Percentiles rank a stretch among this genome's conserved stretches.
Evolutionary conservation across 1,139 yeast genomes (phyloP).

Genomic region (Yamadazyma pseudoaaseri): DNA sequence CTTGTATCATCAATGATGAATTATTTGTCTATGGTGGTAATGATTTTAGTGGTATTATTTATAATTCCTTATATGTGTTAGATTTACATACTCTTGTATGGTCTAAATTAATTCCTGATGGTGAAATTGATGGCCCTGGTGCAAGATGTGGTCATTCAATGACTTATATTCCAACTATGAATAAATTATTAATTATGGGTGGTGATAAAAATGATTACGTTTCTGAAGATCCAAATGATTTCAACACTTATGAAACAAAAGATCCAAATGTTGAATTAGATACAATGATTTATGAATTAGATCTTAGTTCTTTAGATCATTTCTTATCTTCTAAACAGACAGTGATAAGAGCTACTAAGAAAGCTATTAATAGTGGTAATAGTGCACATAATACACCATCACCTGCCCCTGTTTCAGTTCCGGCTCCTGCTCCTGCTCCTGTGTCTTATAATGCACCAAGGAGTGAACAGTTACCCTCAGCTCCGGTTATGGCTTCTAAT

Average conservation of each 20-base stretch:
- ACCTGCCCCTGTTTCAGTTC: neutral
- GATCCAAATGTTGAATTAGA: slow-evolving; percentile 46
- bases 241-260: slow-evolving; percentile 49
- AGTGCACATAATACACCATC: neutral
- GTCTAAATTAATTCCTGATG: slow-evolving; percentile 56
- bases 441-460: slow-evolving; percentile 3
- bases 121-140: slow-evolving; percentile 57
- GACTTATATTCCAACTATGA: slow-evolving; percentile 63
- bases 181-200: slow-evolving; percentile 83
- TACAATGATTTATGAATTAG: slow-evolving; percentile 66
- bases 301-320: slow-evolving; percentile 39
- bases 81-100: slow-evolving; percentile 72
- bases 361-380: slow-evolving; percentile 11
- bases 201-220: slow-evolving; percentile 76
- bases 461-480: slow-evolving; percentile 9
- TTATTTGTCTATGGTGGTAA: slow-evolving; percentile 93
- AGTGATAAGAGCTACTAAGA: slow-evolving; percentile 16
- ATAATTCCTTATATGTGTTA: slow-evolving; percentile 70
- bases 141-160: slow-evolving; percentile 94
- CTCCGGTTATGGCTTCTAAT: slow-evolving; percentile 11
- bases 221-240: slow-evolving; percentile 33
- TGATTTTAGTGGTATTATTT: slow-evolving; percentile 68
- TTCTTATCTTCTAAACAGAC: slow-evolving; percentile 25
- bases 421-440: slow-evolving; percentile 12
- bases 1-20: slow-evolving; percentile 74